Evolutionary conservation across 2,329 filamentous ascomycete genomes (phyloP), one percentile per base, ranked within the genome.

Genomic region (Penicillium sp.): DNA sequence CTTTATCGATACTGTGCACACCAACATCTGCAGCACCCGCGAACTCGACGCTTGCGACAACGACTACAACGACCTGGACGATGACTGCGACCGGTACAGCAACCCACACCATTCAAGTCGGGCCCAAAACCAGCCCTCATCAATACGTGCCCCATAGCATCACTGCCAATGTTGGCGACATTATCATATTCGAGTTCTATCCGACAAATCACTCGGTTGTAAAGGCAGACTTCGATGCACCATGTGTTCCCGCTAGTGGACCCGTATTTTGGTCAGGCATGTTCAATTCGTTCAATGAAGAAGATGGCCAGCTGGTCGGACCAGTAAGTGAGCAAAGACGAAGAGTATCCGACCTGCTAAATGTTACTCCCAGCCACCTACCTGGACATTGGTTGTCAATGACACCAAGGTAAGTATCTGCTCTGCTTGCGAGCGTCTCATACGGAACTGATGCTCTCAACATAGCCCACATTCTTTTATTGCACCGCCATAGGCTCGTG

Each of bases 401-500:
- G 75, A 85, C 57, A 85, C 84, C 0, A 69, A 80, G 57, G 70
- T 71, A 64, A 26, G 24, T 7, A 26, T 26, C 24, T 26, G 6
- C 6, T 5, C 24, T 26, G 24, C 5, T 26, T 18, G 7, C 12
- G 9, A n/a, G 9, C 6, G 16, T 38, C 57, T 57, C 16, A 53
- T 42, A 24, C 33, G 10, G 15, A 24, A 9, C 5, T 33, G 2
- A 33, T 12, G 9, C 12, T 33, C 15, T n/a, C 12, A n/a, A 33
- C 15, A 2, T 31, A 72, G 21, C 85, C 87, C 0, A 80, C 85
- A 15, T 88, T 86, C 67, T 88, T 82, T 69, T 90, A 89, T 68
- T 90, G 86, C 57, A 82, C 85, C 0, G 86, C 86, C 0, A 79
- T 83, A 0, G 79, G 76, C 0, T 88, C 86, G 2, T 93, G 89